Evolutionary conservation across 1,139 yeast species (phyloP).

Genomic region (Geotrichum cucujoidarum): DNA sequence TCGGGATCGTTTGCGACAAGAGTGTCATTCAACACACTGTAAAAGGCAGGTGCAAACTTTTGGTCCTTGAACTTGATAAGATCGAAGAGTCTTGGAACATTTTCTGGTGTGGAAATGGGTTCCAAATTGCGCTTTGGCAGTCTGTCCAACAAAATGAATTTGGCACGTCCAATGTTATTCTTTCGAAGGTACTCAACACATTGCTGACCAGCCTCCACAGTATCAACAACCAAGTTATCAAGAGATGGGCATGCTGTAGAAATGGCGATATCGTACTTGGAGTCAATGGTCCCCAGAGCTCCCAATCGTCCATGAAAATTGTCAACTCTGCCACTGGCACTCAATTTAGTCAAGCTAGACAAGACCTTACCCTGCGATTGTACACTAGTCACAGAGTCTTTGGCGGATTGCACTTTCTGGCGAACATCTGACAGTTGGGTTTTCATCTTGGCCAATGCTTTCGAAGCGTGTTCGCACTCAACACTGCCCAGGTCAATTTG

Average conservation of each 20-base stretch:
- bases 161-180: slow-evolving; percentile 83
- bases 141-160: slow-evolving; percentile 75
- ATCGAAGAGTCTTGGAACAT: slow-evolving; percentile 79
- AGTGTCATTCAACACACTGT: slow-evolving; percentile 79
- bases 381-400: slow-evolving; percentile 49
- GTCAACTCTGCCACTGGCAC: slow-evolving; percentile 72
- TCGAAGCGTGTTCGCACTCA: slow-evolving; percentile 50
- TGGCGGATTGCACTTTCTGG: slow-evolving; percentile 63
- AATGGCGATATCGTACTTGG: slow-evolving; percentile 82
- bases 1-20: slow-evolving; percentile 73
- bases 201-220: slow-evolving; percentile 87
- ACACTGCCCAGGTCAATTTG: slow-evolving; percentile 57
- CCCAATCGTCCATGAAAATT: slow-evolving; percentile 93
- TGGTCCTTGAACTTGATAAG: slow-evolving; percentile 61
- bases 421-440: slow-evolving; percentile 51
- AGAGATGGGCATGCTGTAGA: slow-evolving; percentile 92
- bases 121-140: slow-evolving; percentile 58
- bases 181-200: slow-evolving; percentile 85
- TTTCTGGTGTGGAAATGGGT: slow-evolving; percentile 65
- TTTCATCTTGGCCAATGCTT: slow-evolving; percentile 50
- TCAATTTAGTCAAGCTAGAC: slow-evolving; percentile 60
- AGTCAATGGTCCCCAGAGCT: slow-evolving; percentile 82
- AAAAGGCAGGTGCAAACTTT: slow-evolving; percentile 82
- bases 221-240: slow-evolving; percentile 90
- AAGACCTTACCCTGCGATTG: slow-evolving; percentile 74